Conservation (phyloP, 768 basidiomycete species). For the Russula brevipes region DNA sequence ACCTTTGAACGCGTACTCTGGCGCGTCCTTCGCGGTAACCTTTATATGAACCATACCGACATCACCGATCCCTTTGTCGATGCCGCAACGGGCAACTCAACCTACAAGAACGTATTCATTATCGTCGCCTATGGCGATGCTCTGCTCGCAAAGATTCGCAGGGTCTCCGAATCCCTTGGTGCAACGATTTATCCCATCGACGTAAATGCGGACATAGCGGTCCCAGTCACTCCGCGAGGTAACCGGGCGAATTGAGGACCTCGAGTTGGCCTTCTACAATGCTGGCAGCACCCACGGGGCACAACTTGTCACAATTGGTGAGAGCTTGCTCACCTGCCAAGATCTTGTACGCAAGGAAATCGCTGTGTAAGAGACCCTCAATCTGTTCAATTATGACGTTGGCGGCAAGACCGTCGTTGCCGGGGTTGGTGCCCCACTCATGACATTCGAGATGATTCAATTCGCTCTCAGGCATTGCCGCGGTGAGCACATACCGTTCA, state of each 20-base stretch:
- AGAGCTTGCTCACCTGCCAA: slow-evolving; percentile 83
- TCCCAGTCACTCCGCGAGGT: slow-evolving; percentile 87
- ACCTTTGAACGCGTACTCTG: slow-evolving; percentile 97
- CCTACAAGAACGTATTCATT: slow-evolving; percentile 98
- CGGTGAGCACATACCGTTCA: slow-evolving; percentile 40
- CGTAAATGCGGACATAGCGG: slow-evolving; percentile 84
- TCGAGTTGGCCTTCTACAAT: slow-evolving; percentile 84
- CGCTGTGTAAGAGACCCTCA: slow-evolving; percentile 91
- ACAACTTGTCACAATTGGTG: slow-evolving; percentile 81
- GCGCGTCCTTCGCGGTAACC: slow-evolving; percentile 94
- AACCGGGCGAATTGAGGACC: slow-evolving; percentile 80
- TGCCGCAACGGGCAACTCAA: slow-evolving; percentile 73
- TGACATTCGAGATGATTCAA: slow-evolving; percentile 81
- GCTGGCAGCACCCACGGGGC: slow-evolving; percentile 77
- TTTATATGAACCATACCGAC: slow-evolving; percentile 99
- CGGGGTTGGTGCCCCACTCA: slow-evolving; percentile 97
- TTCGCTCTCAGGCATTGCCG: slow-evolving; percentile 80
- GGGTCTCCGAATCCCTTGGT: slow-evolving; percentile 98
- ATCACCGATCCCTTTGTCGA: slow-evolving; percentile 91
- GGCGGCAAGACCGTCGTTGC: slow-evolving; percentile 92
- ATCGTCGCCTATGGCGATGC: slow-evolving; percentile 97
- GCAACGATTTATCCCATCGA: slow-evolving; percentile 96
- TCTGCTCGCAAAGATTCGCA: slow-evolving; percentile 92
- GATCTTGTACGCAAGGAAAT: slow-evolving; percentile 95
- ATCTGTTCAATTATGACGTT: slow-evolving; percentile 92